Conservation (phyloP, 768 basidiomycete genomes). For the Xerocomus spinulosus region DNA sequence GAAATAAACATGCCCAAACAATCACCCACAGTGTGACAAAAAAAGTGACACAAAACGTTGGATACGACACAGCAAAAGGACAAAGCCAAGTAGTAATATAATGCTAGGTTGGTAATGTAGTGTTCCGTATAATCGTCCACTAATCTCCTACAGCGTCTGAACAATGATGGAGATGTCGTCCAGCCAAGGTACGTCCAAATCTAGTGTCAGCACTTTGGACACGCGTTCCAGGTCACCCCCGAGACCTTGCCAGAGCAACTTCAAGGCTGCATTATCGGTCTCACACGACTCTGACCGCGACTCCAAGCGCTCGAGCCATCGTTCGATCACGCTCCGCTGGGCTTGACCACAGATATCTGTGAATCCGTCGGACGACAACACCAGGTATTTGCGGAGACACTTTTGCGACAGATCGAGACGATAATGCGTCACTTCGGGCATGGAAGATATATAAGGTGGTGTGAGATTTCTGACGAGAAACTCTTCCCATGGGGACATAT, state of each 20-base stretch:
- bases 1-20: neutral
- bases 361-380: constrained; percentile 66
- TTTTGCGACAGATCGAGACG: constrained; percentile 33
- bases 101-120: constrained; percentile 5
- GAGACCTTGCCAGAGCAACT: constrained; percentile 51
- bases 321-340: constrained; percentile 43
- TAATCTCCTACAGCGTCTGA: constrained; percentile 41
- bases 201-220: constrained; percentile 56
- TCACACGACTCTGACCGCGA: constrained; percentile 18
- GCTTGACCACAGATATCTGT: constrained; percentile 53
- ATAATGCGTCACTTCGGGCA: constrained; percentile 60
- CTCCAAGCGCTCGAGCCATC: constrained; percentile 50
- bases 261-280: constrained; percentile 48
- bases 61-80: too few species aligned
- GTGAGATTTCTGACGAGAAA: constrained; percentile 58
- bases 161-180: constrained; percentile 68
- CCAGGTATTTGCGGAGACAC: constrained; percentile 45
- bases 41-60: neutral
- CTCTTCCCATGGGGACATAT: constrained; percentile 62
- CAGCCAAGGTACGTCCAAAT: constrained; percentile 62
- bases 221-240: constrained; percentile 53
- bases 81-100: neutral
- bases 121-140: neutral
- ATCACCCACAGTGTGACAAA: neutral
- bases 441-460: constrained; percentile 62